These are phyloP conservation scores for Populus trichocarpa DNA, from an alignment of 441 rosid species.

Conservation along the genomic window DNA sequence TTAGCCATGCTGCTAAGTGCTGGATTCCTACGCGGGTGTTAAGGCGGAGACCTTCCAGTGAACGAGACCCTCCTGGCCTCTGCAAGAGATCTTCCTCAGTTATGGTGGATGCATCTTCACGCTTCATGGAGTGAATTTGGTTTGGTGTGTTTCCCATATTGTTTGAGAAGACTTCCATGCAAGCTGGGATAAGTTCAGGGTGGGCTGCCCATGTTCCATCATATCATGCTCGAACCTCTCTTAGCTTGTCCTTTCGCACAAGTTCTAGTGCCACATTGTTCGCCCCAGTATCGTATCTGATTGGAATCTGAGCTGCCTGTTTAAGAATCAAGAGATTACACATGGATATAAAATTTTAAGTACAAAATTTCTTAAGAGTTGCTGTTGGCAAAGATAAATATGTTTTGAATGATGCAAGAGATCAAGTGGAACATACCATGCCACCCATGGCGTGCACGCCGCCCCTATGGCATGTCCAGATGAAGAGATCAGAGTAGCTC, in stretches of 20 bases:
- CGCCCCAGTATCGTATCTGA: constrained; percentile 69
- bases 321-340: constrained; percentile 3
- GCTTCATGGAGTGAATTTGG: constrained; percentile 59
- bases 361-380: background rate
- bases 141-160: constrained; percentile 62
- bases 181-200: constrained; percentile 76
- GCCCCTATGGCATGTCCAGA: constrained; percentile 75
- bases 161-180: constrained; percentile 63
- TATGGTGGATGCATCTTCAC: constrained; percentile 57
- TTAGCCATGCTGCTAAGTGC: constrained; percentile 84
- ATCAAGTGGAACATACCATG: constrained; percentile 45
- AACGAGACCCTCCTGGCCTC: constrained; percentile 72
- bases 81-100: constrained; percentile 80
- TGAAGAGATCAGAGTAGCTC: constrained; percentile 89
- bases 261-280: constrained; percentile 78
- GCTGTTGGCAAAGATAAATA: too few relatives aligned
- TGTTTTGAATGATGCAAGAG: background rate
- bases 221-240: constrained; percentile 85
- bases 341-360: too few relatives aligned
- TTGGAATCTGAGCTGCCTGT: constrained; percentile 96
- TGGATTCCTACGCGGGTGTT: constrained; percentile 91
- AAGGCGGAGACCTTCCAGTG: constrained; percentile 76
- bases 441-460: constrained; percentile 98
- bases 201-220: constrained; percentile 99
- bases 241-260: constrained; percentile 76